phyloP scores from a whole-genome alignment of 192 early-diverging fungal species.

The Podila verticillata region DNA sequence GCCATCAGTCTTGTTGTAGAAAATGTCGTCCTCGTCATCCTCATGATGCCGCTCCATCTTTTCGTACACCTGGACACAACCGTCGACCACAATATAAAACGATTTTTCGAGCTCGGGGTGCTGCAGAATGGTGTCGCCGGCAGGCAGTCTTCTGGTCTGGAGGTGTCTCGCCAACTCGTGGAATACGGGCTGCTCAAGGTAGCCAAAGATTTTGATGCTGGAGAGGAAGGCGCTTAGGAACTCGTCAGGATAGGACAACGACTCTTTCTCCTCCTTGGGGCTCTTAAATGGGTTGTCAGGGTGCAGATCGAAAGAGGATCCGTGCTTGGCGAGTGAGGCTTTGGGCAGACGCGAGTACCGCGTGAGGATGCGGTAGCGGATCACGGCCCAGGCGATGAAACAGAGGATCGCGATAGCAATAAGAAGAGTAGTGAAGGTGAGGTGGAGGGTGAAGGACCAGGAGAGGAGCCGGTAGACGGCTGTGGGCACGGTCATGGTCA shows the following conservation, averaged over 20 bases:
- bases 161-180: constrained; percentile 93
- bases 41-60: constrained; percentile 56
- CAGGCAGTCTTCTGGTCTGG: constrained; percentile 77
- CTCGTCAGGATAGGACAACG: constrained; percentile 72
- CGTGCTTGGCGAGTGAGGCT: constrained; percentile 49
- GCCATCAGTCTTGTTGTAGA: constrained; percentile 50
- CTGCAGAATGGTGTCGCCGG: constrained; percentile 79
- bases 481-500: constrained; percentile 63
- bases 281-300: constrained; percentile 64
- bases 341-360: constrained; percentile 76
- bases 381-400: constrained; percentile 61
- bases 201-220: constrained; percentile 95
- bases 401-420: constrained; percentile 46
- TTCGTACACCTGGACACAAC: constrained; percentile 90
- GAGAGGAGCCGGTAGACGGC: constrained; percentile 63
- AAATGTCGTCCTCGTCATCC: constrained; percentile 48
- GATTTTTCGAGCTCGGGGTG: constrained; percentile 76
- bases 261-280: constrained; percentile 64
- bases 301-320: constrained; percentile 76
- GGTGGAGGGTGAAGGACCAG: constrained; percentile 69
- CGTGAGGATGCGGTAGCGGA: constrained; percentile 77
- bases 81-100: constrained; percentile 97
- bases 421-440: constrained; percentile 68
- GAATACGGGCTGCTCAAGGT: constrained; percentile 95
- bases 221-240: constrained; percentile 85